phyloP scores from a whole-genome alignment of 805 yeast genomes.

The Starmerella gropengiesseri region DNA sequence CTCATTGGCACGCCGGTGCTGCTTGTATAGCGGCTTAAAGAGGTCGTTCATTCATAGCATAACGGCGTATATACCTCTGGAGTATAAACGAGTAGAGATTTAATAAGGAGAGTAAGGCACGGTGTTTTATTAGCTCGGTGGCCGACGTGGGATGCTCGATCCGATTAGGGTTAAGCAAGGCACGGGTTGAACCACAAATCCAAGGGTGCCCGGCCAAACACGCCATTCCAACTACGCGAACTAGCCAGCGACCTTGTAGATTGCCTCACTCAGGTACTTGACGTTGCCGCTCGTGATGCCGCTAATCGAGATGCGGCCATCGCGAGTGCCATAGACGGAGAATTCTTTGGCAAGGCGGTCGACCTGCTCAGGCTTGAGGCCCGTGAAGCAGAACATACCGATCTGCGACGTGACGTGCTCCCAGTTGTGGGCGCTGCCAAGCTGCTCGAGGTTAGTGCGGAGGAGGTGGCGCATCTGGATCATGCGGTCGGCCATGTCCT shows the following conservation, averaged over 20 bases:
- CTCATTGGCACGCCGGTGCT: slow-evolving; percentile 16
- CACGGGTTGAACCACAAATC: slow-evolving; percentile 4
- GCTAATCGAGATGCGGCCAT: slow-evolving; percentile 89
- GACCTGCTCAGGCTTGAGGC: slow-evolving; percentile 62
- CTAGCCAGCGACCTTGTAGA: slow-evolving; percentile 51
- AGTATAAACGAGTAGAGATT: too few relatives aligned
- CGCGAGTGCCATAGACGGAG: slow-evolving; percentile 67
- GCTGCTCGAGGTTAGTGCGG: slow-evolving; percentile 46
- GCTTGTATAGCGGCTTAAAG: slow-evolving; percentile 26
- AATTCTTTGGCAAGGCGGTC: slow-evolving; percentile 57
- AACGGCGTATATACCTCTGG: too few relatives aligned
- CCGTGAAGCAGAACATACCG: slow-evolving; percentile 96
- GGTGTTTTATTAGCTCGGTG: neutral
- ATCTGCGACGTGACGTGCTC: slow-evolving; percentile 76
- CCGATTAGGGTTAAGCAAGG: slow-evolving; percentile 1
- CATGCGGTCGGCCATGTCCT: slow-evolving; percentile 68
- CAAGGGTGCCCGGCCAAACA: too few relatives aligned
- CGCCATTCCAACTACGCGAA: too few relatives aligned
- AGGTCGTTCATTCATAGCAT: slow-evolving; percentile 14
- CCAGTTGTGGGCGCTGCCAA: slow-evolving; percentile 60
- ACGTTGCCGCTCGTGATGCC: slow-evolving; percentile 78
- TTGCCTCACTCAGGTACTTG: slow-evolving; percentile 63
- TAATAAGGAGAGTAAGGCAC: neutral
- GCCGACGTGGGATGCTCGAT: neutral
- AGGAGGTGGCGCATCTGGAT: slow-evolving; percentile 57